Evolutionary conservation across 2,329 filamentous ascomycete species (phyloP).

Genomic region (Huntiella bhutanensis): DNA sequence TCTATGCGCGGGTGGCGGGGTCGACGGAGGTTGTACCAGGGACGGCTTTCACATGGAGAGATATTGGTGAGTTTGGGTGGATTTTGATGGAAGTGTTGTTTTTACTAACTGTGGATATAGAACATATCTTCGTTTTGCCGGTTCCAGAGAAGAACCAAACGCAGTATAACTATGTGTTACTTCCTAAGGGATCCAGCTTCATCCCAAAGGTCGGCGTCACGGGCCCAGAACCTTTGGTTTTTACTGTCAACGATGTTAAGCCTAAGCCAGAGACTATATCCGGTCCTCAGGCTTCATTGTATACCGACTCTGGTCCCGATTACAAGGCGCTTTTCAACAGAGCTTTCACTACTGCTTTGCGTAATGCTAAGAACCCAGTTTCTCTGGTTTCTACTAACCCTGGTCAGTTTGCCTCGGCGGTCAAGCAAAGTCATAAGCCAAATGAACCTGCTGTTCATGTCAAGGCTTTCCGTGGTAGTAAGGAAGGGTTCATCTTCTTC

Average conservation of each 20-base stretch:
- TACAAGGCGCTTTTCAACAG: constrained; percentile 42
- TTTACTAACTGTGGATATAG: constrained; percentile 18
- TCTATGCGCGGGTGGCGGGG: constrained; percentile 37
- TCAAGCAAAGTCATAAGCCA: constrained; percentile 38
- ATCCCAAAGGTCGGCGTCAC: constrained; percentile 26
- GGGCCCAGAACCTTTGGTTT: constrained; percentile 39
- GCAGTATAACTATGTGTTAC: constrained; percentile 46
- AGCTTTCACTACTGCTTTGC: constrained; percentile 35
- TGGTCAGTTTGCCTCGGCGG: constrained; percentile 36
- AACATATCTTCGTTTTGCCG: constrained; percentile 43
- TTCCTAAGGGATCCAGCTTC: constrained; percentile 36
- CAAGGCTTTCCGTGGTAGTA: constrained; percentile 46
- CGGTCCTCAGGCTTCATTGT: constrained; percentile 30
- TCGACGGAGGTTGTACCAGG: constrained; percentile 32
- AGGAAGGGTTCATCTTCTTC: constrained; percentile 51
- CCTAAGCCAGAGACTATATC: constrained; percentile 40
- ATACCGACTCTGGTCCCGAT: constrained; percentile 36
- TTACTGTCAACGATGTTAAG: constrained; percentile 39
- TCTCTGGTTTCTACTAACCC: constrained; percentile 34
- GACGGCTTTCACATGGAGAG: constrained; percentile 39
- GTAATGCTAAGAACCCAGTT: constrained; percentile 27
- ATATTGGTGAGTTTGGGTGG: constrained; percentile 32
- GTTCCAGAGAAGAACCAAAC: constrained; percentile 46
- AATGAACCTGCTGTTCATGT: constrained; percentile 46
- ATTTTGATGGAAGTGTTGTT: constrained; percentile 1